Conservation (phyloP, 1,139 yeast species). For the Scheffersomyces quercinus region DNA sequence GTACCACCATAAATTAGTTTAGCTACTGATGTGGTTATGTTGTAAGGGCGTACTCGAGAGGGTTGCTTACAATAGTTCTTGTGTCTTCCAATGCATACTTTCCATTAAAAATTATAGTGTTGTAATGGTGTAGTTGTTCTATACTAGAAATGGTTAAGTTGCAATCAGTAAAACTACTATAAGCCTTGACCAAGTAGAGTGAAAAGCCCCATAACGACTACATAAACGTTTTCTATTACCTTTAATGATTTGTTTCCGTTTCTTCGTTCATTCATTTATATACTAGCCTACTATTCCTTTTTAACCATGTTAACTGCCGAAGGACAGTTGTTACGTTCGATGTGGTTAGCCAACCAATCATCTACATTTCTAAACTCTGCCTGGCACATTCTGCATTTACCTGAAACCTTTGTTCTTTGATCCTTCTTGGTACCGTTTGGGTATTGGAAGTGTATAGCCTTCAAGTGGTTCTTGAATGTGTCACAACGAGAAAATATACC, state of each 20-base stretch:
- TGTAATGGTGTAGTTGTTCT: too few species aligned
- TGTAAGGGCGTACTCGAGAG: too few species aligned
- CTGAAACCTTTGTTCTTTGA: slow-evolving; percentile 66
- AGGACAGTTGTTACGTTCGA: slow-evolving; percentile 58
- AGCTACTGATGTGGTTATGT: too few species aligned
- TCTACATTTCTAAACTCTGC: slow-evolving; percentile 65
- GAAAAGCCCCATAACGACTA: too few species aligned
- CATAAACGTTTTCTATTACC: not conserved
- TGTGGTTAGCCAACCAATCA: slow-evolving; percentile 74
- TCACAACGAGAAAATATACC: slow-evolving; percentile 89
- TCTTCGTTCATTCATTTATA: slow-evolving; percentile 2
- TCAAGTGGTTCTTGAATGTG: slow-evolving; percentile 86
- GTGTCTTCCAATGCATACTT: too few species aligned
- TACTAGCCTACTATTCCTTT: slow-evolving; percentile 6
- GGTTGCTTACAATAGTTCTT: too few species aligned
- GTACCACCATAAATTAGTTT: too few species aligned
- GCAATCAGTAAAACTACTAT: too few species aligned
- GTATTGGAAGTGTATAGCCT: slow-evolving; percentile 86
- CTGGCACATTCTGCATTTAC: slow-evolving; percentile 79
- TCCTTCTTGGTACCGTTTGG: slow-evolving; percentile 85
- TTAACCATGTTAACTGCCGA: slow-evolving; percentile 19
- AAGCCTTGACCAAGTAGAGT: too few species aligned
- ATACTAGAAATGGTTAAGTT: too few species aligned
- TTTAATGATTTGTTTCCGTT: not conserved
- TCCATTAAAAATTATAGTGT: too few species aligned